Evolutionary conservation across 129 eudicot genomes (phyloP).

Genomic region (Arctium minus): DNA sequence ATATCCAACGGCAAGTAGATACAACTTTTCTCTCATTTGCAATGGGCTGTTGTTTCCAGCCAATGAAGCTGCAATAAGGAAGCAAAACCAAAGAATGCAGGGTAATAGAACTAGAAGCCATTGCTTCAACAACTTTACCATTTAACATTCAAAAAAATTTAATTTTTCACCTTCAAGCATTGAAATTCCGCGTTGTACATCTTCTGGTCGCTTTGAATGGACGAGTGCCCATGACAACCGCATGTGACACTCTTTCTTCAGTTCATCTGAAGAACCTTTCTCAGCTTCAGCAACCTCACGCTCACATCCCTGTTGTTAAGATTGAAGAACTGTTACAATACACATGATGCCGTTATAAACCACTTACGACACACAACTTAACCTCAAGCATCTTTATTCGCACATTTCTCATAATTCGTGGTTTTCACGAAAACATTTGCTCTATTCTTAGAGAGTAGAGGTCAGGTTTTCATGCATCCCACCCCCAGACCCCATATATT

Average conservation of each 20-base stretch:
- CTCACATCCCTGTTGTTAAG: conserved; percentile 55
- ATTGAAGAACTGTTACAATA: not conserved
- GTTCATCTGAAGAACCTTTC: conserved; percentile 54
- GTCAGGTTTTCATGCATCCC: too few species aligned
- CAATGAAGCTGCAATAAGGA: conserved; percentile 49
- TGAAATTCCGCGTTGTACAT: conserved; percentile 72
- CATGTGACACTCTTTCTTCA: conserved; percentile 54
- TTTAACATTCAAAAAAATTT: not conserved
- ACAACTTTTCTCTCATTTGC: conserved; percentile 53
- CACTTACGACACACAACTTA: too few species aligned
- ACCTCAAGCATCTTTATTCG: too few species aligned
- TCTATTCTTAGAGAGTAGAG: too few species aligned
- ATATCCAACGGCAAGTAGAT: conserved; percentile 75
- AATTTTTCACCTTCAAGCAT: conserved; percentile 62
- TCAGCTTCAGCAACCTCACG: conserved; percentile 69
- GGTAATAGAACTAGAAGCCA: not conserved
- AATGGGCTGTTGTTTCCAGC: conserved; percentile 36
- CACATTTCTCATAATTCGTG: too few species aligned
- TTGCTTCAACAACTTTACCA: not conserved
- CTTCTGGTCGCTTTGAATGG: conserved; percentile 59
- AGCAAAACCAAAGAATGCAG: not conserved
- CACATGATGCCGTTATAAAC: not conserved
- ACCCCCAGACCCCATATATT: too few species aligned
- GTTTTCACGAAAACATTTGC: too few species aligned
- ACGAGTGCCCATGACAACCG: conserved; percentile 83